Percentiles rank a stretch among this genome's conserved stretches.
Evolutionary conservation across 768 basidiomycete genomes (phyloP).

Genomic region (Psilocybe azurescens): DNA sequence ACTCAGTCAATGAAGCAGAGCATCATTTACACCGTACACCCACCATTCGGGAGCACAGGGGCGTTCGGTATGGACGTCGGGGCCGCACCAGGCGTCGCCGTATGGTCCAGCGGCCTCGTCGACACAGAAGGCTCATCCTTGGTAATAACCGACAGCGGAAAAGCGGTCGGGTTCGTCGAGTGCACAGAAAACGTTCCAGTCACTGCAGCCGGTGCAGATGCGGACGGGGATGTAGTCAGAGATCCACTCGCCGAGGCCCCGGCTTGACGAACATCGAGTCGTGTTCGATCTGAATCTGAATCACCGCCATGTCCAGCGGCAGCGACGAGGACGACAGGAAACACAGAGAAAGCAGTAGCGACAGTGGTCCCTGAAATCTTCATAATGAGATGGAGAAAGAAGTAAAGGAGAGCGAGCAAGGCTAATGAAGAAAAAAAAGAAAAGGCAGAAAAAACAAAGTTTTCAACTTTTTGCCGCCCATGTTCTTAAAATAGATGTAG

Average conservation of each 20-base stretch:
- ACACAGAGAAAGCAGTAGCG: neutral
- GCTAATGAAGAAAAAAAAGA: too few relatives aligned
- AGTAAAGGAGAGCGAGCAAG: neutral
- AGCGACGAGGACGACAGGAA: neutral
- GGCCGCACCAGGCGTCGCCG: conserved; percentile 55
- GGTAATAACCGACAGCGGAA: neutral
- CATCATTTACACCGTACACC: conserved; percentile 32
- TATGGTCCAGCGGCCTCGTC: neutral
- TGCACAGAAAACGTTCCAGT: neutral
- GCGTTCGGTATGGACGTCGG: conserved; percentile 64
- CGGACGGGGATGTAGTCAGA: neutral
- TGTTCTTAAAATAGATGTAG: neutral
- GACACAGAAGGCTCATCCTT: neutral
- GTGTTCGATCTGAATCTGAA: neutral
- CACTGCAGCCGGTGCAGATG: neutral
- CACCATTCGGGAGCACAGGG: conserved; percentile 63
- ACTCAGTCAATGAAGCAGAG: neutral
- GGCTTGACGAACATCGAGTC: too few relatives aligned
- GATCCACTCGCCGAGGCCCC: neutral
- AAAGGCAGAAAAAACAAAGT: neutral
- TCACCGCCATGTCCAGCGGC: neutral
- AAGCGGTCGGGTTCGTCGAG: neutral
- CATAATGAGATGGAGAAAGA: neutral
- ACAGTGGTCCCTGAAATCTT: neutral
- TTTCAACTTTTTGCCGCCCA: neutral